Percentiles rank a stretch among this genome's conserved stretches.
phyloP scores from a whole-genome alignment of 805 yeast species.

The Tetrapisispora pingtungensis region DNA sequence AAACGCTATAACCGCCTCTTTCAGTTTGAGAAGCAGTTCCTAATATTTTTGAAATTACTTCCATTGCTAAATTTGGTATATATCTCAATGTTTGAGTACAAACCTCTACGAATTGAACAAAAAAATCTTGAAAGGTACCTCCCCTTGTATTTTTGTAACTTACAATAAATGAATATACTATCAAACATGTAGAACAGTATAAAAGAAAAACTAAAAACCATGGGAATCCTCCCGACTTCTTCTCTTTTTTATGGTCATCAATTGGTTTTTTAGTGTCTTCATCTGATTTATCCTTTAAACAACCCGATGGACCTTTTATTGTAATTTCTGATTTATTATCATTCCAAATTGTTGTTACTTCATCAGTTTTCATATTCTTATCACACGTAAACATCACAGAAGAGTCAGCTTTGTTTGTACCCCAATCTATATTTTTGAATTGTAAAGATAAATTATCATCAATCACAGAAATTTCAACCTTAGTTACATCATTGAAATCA shows the following conservation, averaged over 20 bases:
- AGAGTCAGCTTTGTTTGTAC: conserved; percentile 42
- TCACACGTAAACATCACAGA: conserved; percentile 41
- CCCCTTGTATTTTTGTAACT: conserved; percentile 68
- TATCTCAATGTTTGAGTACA: conserved; percentile 46
- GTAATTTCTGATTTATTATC: conserved; percentile 19
- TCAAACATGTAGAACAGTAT: conserved; percentile 55
- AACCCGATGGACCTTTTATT: conserved; percentile 37
- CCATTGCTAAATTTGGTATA: conserved; percentile 56
- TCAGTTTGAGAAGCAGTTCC: conserved; percentile 39
- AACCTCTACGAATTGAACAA: conserved; percentile 66
- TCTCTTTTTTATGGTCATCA: conserved; percentile 18
- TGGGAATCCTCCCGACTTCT: conserved; percentile 28
- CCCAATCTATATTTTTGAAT: conserved; percentile 61
- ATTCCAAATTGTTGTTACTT: conserved; percentile 18
- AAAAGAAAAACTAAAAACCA: conserved; percentile 72
- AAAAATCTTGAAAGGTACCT: conserved; percentile 53
- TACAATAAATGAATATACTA: conserved; percentile 58
- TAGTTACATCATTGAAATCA: conserved; percentile 35
- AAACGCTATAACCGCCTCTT: conserved; percentile 92
- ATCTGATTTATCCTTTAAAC: conserved; percentile 28
- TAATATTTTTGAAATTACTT: conserved; percentile 55
- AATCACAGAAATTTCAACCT: conserved; percentile 22
- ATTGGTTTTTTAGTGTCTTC: conserved; percentile 15
- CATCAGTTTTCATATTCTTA: conserved; percentile 28
- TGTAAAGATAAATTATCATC: conserved; percentile 30